These are phyloP conservation scores for Penicillium turbatum DNA, from an alignment of 495 filamentous ascomycete genomes.

Conservation along the genomic window DNA sequence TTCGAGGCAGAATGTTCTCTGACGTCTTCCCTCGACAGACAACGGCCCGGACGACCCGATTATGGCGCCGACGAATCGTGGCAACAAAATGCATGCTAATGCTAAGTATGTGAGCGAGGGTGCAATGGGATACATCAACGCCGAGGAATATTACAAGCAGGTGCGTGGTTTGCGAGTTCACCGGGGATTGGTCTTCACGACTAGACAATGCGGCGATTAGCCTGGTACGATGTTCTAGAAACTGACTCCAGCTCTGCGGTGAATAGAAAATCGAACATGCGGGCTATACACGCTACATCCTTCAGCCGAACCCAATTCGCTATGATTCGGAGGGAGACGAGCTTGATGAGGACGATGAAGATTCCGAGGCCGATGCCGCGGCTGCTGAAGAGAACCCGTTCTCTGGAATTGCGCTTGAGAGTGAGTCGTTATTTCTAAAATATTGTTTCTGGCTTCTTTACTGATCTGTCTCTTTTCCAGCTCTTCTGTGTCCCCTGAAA, in stretches of 20 bases:
- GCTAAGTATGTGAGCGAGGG: constrained; percentile 76
- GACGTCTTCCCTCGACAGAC: constrained; percentile 45
- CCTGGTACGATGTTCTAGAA: constrained; percentile 5
- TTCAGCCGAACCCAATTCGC: constrained; percentile 66
- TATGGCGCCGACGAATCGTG: constrained; percentile 76
- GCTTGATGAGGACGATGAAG: constrained; percentile 67
- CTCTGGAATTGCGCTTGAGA: constrained; percentile 72
- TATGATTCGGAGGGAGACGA: constrained; percentile 87
- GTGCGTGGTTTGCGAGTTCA: constrained; percentile 43
- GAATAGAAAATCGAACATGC: constrained; percentile 74
- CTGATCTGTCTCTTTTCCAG: constrained; percentile 41
- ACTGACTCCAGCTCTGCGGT: constrained; percentile 5
- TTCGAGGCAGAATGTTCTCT: constrained; percentile 5
- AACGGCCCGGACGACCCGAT: constrained; percentile 85
- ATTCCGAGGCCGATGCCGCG: constrained; percentile 67
- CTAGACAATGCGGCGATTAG: constrained; percentile 6
- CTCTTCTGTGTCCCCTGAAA: constrained; percentile 81
- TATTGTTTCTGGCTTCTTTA: background rate
- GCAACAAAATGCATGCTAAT: constrained; percentile 83
- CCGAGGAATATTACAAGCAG: constrained; percentile 80
- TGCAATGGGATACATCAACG: constrained; percentile 61
- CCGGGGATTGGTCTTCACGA: background rate
- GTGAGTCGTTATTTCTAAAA: constrained; percentile 46
- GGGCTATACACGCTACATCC: constrained; percentile 78
- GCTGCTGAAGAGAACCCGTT: constrained; percentile 81